phyloP scores from a whole-genome alignment of 306 rosid species.

The Crotalaria pallida region DNA sequence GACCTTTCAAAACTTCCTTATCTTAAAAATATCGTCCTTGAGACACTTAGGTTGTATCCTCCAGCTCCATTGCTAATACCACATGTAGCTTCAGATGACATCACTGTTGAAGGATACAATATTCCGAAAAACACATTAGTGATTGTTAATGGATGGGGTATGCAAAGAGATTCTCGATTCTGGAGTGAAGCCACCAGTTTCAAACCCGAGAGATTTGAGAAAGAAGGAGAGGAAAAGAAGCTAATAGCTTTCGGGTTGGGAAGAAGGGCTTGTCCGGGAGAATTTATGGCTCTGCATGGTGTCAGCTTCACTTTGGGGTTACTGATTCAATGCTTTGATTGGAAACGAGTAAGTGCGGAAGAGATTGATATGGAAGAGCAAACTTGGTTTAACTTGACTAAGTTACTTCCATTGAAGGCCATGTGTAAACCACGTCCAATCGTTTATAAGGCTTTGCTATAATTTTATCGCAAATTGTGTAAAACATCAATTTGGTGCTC shows the following conservation, averaged over 20 bases:
- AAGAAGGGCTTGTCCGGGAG: too few relatives aligned
- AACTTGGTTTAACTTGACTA: neutral
- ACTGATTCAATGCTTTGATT: too few relatives aligned
- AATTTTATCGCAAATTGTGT: too few relatives aligned
- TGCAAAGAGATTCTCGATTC: neutral
- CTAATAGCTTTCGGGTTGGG: neutral
- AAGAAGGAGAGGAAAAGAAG: neutral
- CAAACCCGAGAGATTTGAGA: neutral
- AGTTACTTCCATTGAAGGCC: neutral
- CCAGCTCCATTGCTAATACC: neutral
- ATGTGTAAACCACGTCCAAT: neutral
- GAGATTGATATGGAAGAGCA: neutral
- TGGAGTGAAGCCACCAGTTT: neutral
- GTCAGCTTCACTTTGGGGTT: too few relatives aligned
- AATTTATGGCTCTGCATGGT: too few relatives aligned
- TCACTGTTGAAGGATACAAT: neutral
- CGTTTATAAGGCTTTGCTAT: neutral
- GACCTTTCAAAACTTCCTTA: neutral
- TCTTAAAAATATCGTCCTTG: neutral
- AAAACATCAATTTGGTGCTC: too few relatives aligned
- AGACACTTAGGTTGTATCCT: neutral
- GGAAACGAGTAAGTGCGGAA: neutral
- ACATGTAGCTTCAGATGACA: neutral
- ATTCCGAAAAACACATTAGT: neutral
- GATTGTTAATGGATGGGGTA: neutral